Conservation (phyloP, 2,329 filamentous ascomycete genomes). For the Penicillium italicum region DNA sequence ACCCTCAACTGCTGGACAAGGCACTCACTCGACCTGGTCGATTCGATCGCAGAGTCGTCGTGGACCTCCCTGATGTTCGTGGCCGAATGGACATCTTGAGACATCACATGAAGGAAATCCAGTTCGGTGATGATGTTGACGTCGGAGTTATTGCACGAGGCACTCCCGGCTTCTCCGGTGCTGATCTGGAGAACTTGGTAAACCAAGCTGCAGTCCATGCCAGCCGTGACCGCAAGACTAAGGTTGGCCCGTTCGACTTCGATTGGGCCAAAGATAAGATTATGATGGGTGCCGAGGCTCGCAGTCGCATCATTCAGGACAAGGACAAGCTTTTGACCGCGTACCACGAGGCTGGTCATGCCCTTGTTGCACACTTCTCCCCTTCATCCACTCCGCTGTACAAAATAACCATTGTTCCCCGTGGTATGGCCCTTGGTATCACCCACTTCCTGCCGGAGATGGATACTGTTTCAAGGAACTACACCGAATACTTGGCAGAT, state of each 20-base stretch:
- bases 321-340: conserved; percentile 96
- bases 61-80: conserved; percentile 86
- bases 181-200: conserved; percentile 92
- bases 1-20: conserved; percentile 90
- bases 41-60: conserved; percentile 88
- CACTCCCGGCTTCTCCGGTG: conserved; percentile 88
- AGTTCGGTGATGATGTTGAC: conserved; percentile 75
- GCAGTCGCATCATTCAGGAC: conserved; percentile 81
- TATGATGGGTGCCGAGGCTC: conserved; percentile 91
- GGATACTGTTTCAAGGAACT: conserved; percentile 87
- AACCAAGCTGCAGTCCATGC: conserved; percentile 94
- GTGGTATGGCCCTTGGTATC: conserved; percentile 79
- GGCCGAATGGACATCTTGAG: conserved; percentile 89
- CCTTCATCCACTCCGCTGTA: conserved; percentile 75
- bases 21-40: conserved; percentile 89
- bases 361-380: conserved; percentile 81
- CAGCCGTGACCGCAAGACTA: conserved; percentile 75
- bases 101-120: conserved; percentile 90
- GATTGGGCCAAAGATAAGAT: conserved; percentile 99
- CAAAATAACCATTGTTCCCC: conserved; percentile 95
- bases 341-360: conserved; percentile 94
- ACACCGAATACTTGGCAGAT: conserved; percentile 73
- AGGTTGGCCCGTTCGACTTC: conserved; percentile 75
- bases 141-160: conserved; percentile 78
- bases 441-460: conserved; percentile 86